Evolutionary conservation across 1,284 basidiomycete genomes (phyloP).

Genomic region (Naganishia cerealis): DNA sequence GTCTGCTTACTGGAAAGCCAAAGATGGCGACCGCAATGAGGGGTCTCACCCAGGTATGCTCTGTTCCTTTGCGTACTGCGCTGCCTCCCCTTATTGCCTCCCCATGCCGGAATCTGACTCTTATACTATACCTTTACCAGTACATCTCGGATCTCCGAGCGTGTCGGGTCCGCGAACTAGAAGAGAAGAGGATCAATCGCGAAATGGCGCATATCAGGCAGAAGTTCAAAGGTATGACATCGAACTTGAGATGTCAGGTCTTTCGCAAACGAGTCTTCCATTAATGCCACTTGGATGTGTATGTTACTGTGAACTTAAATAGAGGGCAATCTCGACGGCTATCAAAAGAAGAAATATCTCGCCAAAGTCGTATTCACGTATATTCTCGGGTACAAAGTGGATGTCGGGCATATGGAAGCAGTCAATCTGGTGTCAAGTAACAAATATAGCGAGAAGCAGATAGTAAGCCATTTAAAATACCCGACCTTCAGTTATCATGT

Average conservation of each 20-base stretch:
- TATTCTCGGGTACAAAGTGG: slow-evolving; percentile 97
- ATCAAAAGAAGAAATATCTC: slow-evolving; percentile 96
- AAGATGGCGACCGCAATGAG: slow-evolving; percentile 84
- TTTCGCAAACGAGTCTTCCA: background rate
- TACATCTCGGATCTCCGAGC: slow-evolving; percentile 98
- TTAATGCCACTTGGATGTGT: background rate
- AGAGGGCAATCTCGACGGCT: slow-evolving; percentile 96
- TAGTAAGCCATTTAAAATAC: slow-evolving; percentile 62
- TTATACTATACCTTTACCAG: slow-evolving; percentile 55
- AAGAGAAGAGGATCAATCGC: slow-evolving; percentile 95
- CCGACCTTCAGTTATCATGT: background rate
- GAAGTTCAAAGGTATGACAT: slow-evolving; percentile 83
- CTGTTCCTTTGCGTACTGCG: background rate
- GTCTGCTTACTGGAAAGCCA: slow-evolving; percentile 29
- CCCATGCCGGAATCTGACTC: background rate
- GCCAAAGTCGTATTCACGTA: slow-evolving; percentile 97
- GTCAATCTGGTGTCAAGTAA: slow-evolving; percentile 93
- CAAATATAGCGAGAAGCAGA: slow-evolving; percentile 99
- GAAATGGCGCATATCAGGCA: slow-evolving; percentile 99
- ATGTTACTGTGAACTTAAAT: background rate
- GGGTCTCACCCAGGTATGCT: slow-evolving; percentile 77
- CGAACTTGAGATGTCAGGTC: background rate
- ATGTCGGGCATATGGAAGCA: slow-evolving; percentile 98
- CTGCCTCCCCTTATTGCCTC: no score
- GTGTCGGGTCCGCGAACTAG: slow-evolving; percentile 58